Base-by-base conservation (phyloP, 495 filamentous ascomycete genomes). In the Hypoxylon cercidicola region DNA sequence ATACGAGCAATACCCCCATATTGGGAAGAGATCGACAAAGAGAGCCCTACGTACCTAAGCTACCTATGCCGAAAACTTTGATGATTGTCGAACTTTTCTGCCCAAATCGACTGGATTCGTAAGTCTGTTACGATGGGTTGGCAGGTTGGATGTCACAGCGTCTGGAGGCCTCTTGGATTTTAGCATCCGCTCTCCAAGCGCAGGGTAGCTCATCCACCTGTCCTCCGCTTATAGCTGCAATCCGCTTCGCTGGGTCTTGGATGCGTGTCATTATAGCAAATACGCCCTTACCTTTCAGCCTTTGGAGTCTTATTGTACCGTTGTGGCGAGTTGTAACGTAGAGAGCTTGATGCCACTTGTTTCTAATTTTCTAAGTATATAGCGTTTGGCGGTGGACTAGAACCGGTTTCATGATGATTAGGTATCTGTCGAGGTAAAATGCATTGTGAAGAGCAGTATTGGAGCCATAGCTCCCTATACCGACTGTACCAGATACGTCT, bases 1-100 rank as follows among this genome's bases (percentile, higher is more conserved):
- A 64, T 64, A 68, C 60, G 65, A 68, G 55, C 23, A 21, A 43
- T 32, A 28, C 18, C 1, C 0, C 43, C 28, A 21, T 10, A 52
- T 60, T 37, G 0, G 65, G 65, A 52, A 68, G 46, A 41, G 65
- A 68, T 68, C 60, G 37, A 51, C 65, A 44, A 12, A 15, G 1
- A 15, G 10, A 19, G 54, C 53, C 50, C 45, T 5, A 39, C 12
- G 2, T 51, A 55, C 30, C 28, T 23, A 23, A 39, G 15, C 6
- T 51, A 55, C 30, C 28, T 23, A 23, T 39, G 18, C 16, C 8
- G 45, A 13, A 12, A 32, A 4, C 47, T 47, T 62, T 12, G 34
- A 55, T 39, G 39, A 53, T 7, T 45, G 37, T 18, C 49, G 9
- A 23, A 21, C 25, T 40, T 43, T 60, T 60, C 30, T 30, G 20